Evolutionary conservation across 331 rosid species (phyloP).

Genomic region (Pyrus hybrid): DNA sequence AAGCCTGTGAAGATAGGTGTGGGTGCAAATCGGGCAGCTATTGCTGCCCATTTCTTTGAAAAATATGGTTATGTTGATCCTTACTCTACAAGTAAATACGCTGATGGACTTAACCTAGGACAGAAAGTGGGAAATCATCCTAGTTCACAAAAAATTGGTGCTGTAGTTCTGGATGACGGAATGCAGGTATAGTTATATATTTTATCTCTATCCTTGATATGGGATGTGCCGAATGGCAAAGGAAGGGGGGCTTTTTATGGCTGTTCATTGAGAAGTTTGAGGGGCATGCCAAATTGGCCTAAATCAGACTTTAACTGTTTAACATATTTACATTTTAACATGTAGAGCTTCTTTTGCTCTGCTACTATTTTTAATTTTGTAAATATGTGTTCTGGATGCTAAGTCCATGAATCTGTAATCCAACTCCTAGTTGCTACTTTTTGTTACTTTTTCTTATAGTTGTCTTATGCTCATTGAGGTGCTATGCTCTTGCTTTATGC

Average conservation of each 20-base stretch:
- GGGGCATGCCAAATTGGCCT: not conserved
- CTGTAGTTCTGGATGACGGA: conserved; percentile 77
- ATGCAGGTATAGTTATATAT: conserved; percentile 56
- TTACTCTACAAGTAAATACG: conserved; percentile 9
- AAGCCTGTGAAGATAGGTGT: conserved; percentile 58
- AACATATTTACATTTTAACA: not conserved
- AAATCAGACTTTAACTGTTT: not conserved
- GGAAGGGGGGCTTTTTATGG: not conserved
- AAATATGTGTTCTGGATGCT: not conserved
- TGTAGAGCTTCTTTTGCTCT: not conserved
- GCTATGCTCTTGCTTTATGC: conserved; percentile 16
- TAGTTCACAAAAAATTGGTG: conserved; percentile 48
- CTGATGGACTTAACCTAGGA: conserved; percentile 17
- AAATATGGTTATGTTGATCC: conserved; percentile 57
- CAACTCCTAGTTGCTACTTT: not conserved
- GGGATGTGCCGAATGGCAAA: not conserved
- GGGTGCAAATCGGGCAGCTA: conserved; percentile 61
- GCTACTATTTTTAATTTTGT: not conserved
- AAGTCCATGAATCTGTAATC: not conserved
- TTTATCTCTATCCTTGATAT: not conserved
- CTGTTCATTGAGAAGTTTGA: not conserved
- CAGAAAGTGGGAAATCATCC: conserved; percentile 13
- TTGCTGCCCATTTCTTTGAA: conserved; percentile 43
- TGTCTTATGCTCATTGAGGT: not conserved
- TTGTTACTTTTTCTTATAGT: not conserved